These are phyloP conservation scores for Hymenoscyphus infarciens DNA, from an alignment of 2,329 filamentous ascomycete genomes.

Conservation along the genomic window DNA sequence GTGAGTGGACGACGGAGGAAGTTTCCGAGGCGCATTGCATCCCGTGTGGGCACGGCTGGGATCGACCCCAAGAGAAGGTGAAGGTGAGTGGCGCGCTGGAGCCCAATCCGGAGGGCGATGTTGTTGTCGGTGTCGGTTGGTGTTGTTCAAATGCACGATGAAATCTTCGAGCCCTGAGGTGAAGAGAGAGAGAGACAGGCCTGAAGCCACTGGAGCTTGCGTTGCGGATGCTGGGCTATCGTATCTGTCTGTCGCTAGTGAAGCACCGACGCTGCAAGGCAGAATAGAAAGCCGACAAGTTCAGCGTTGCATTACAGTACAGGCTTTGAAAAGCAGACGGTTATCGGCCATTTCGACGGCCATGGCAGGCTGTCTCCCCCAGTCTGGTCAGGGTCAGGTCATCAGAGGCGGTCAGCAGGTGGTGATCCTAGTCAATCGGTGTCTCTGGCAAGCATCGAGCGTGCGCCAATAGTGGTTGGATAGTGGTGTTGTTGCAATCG, in stretches of 20 bases:
- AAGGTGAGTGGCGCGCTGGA: background rate
- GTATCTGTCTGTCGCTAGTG: background rate
- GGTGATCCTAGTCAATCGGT: too few relatives aligned
- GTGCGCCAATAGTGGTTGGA: background rate
- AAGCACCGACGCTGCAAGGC: background rate
- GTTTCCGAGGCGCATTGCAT: background rate
- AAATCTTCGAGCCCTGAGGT: constrained; percentile 5
- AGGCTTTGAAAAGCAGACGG: background rate
- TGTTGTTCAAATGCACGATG: constrained; percentile 8
- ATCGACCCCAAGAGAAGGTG: background rate
- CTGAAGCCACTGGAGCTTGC: constrained; percentile 2
- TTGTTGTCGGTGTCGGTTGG: background rate
- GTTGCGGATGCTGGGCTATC: background rate
- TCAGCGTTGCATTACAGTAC: background rate
- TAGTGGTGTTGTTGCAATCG: background rate
- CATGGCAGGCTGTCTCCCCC: background rate
- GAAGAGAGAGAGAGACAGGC: background rate
- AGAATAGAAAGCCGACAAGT: too few relatives aligned
- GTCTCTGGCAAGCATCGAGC: background rate
- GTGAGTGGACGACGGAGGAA: background rate
- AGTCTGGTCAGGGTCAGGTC: background rate
- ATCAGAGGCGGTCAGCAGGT: constrained; percentile 5
- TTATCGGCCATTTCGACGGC: too few relatives aligned
- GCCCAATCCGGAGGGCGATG: background rate
- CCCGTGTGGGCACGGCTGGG: background rate